Percentiles rank a stretch among this genome's conserved stretches.
These are phyloP conservation scores for Spizellomyces sp. DNA, from an alignment of 192 early-diverging fungal genomes.

Conservation along the genomic window DNA sequence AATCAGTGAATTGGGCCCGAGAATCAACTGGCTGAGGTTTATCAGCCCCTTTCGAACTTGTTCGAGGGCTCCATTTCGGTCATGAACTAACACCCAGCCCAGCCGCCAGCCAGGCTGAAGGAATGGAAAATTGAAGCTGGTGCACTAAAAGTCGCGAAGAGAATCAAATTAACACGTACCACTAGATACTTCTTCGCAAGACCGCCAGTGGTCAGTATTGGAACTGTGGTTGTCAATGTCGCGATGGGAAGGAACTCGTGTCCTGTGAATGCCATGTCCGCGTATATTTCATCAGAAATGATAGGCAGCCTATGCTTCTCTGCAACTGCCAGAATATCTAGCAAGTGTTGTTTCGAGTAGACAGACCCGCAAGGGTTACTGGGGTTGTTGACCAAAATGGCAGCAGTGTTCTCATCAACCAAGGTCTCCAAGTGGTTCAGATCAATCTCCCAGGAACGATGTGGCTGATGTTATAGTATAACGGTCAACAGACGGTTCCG, in stretches of 20 bases:
- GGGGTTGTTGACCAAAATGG: slow-evolving; percentile 81
- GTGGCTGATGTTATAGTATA: slow-evolving; percentile 49
- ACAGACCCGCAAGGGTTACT: slow-evolving; percentile 93
- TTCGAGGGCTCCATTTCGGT: slow-evolving; percentile 57
- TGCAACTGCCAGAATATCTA: slow-evolving; percentile 70
- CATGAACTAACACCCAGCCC: slow-evolving; percentile 82
- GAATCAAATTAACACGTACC: not conserved
- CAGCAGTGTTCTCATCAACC: slow-evolving; percentile 79
- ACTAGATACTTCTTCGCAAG: slow-evolving; percentile 89
- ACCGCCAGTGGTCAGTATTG: slow-evolving; percentile 80
- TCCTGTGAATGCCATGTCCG: slow-evolving; percentile 77
- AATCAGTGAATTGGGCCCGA: slow-evolving; percentile 79
- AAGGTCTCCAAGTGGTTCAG: slow-evolving; percentile 75
- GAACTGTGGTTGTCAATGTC: slow-evolving; percentile 76
- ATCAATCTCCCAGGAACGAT: slow-evolving; percentile 83
- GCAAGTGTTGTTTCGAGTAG: slow-evolving; percentile 71
- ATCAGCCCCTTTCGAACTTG: slow-evolving; percentile 73
- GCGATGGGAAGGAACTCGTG: slow-evolving; percentile 48
- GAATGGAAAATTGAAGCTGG: no score
- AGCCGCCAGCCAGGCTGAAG: slow-evolving; percentile 82
- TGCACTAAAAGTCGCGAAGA: no score
- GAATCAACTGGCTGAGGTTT: slow-evolving; percentile 73
- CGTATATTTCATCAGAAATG: slow-evolving; percentile 91
- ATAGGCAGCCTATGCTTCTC: slow-evolving; percentile 78
- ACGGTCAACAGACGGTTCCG: not conserved